Base-by-base conservation (phyloP, 2,329 filamentous ascomycete genomes). In the Apiospora phragmitis region DNA sequence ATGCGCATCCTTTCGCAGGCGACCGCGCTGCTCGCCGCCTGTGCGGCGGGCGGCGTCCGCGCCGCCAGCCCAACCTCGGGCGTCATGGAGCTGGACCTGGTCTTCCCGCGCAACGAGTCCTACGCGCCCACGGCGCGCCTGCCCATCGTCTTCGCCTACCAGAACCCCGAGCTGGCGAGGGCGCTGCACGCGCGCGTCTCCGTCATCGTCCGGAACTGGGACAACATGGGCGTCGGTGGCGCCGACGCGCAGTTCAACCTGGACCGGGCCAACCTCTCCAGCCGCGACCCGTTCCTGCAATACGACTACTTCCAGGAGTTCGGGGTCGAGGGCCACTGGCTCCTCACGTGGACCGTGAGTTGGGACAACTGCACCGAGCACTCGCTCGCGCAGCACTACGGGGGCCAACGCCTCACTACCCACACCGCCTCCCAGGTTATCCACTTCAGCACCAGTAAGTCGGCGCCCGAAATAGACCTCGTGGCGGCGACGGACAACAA, bases 91-190 rank as follows among this genome's bases (percentile, higher is more conserved):
- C 43, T 77, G 59, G 75, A 75, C 49, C 42, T 78, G 51, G 68
- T 77, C 5, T 78, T 79, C 69, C 76, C 77, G 7, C 76, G 75
- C 26, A 75, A 78, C 72, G 70, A 75, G 59, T 77, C 74, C 5
- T 77, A 77, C 70, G 70, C 73, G 32, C 77, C 74, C 12, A 70
- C 70, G 18, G 41, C 67, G 18, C 68, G 68, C 3, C 73, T 78
- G 35, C 77, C 76, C 38, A 47, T 78, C 68, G 72, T 77, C 47
- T 78, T 78, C 70, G 75, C 73, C 24, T 45, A 77, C 35, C 74
- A 76, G n/a, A 76, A 77, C 55, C 62, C 73, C 45, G 43, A 70
- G 12, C 68, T 69, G 41, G 49, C 69, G 42, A 67, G 62, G 65
- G 70, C 69, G 16, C 49, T 73, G 29, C 8, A 72, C 4, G 49